phyloP scores from a whole-genome alignment of 73 alveolate genomes.

The Tetrahymena borealis region DNA sequence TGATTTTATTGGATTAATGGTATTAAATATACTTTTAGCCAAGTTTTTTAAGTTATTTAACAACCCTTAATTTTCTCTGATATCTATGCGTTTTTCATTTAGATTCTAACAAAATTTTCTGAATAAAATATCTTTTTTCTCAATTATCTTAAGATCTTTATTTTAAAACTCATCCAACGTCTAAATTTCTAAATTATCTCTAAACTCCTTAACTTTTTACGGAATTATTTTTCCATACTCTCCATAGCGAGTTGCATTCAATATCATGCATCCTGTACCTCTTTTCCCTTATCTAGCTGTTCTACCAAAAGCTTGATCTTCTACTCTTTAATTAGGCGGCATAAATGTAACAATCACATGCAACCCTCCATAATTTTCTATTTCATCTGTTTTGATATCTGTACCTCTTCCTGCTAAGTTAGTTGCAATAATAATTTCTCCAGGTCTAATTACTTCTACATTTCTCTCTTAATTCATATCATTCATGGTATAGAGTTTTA shows the following conservation, averaged over 20 bases:
- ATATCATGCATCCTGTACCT: slow-evolving; percentile 13
- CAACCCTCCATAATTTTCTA: slow-evolving; percentile 65
- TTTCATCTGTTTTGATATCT: slow-evolving; percentile 47
- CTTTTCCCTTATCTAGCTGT: slow-evolving; percentile 40
- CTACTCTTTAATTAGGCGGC: slow-evolving; percentile 62
- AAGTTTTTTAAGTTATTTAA: not conserved
- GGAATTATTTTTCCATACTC: not conserved
- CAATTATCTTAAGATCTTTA: not conserved
- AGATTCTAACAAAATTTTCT: not conserved
- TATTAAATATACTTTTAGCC: not conserved
- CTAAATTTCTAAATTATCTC: not conserved
- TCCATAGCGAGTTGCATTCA: not conserved
- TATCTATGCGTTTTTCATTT: not conserved
- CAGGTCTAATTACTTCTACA: slow-evolving; percentile 52
- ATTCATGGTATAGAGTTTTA: not conserved
- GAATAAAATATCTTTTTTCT: not conserved
- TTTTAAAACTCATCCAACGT: not conserved
- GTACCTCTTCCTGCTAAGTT: slow-evolving; percentile 73
- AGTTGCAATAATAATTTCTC: slow-evolving; percentile 53
- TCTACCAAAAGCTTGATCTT: slow-evolving; percentile 56
- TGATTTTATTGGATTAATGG: not conserved
- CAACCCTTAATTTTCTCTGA: not conserved
- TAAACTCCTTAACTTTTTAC: not conserved
- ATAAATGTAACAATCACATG: slow-evolving; percentile 70
- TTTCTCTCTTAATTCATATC: not conserved